Conservation (phyloP, 495 filamentous ascomycete species). For the Hypoxylon fuscum region DNA sequence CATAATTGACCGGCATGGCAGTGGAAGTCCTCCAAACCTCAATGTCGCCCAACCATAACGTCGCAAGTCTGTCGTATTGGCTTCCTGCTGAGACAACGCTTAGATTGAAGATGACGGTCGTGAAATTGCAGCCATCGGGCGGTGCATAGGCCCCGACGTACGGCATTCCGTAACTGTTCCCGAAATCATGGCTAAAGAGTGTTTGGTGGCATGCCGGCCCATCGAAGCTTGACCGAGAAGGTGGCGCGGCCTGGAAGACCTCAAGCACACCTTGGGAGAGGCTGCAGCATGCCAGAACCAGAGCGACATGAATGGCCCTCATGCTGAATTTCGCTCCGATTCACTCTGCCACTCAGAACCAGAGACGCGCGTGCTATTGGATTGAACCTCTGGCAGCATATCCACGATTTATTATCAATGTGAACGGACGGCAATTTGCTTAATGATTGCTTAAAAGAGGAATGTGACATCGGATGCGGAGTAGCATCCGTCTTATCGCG, state of each 20-base stretch:
- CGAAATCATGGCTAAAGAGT: conserved; percentile 80
- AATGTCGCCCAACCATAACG: conserved; percentile 82
- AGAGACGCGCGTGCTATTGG: too few relatives aligned
- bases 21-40: conserved; percentile 90
- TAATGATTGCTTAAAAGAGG: conserved; percentile 8
- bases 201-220: conserved; percentile 22
- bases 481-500: conserved; percentile 9
- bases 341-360: neutral
- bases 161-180: conserved; percentile 77
- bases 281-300: conserved; percentile 16
- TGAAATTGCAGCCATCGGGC: conserved; percentile 78
- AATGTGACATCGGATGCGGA: conserved; percentile 33
- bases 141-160: conserved; percentile 80
- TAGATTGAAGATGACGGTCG: conserved; percentile 81
- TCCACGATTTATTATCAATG: neutral
- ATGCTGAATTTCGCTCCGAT: neutral
- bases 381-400: too few relatives aligned
- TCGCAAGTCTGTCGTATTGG: conserved; percentile 82
- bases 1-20: conserved; percentile 77
- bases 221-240: conserved; percentile 28
- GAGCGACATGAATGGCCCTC: neutral
- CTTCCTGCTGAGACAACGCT: conserved; percentile 77
- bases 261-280: conserved; percentile 26
- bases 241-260: conserved; percentile 40
- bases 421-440: too few relatives aligned